Evolutionary conservation across 306 rosid genomes (phyloP).

Genomic region (Casuarina equisetifolia): DNA sequence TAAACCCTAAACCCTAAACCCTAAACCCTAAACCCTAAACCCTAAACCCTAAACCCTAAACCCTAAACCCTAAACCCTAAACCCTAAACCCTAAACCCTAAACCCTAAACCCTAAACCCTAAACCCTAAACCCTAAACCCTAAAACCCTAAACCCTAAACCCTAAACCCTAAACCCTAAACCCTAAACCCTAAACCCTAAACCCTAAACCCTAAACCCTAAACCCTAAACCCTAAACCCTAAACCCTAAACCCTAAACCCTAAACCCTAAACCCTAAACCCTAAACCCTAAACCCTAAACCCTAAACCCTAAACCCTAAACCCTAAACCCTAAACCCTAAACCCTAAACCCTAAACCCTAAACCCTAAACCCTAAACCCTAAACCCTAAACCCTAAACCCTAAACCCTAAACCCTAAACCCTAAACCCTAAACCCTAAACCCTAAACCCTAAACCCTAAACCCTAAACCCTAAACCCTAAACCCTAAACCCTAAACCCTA

Average conservation of each 20-base stretch:
- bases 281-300: neutral
- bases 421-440: neutral
- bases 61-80: constrained; percentile 21
- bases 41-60: constrained; percentile 17
- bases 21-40: constrained; percentile 25
- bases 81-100: constrained; percentile 23
- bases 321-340: constrained; percentile 1
- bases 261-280: constrained; percentile 2
- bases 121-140: constrained; percentile 20
- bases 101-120: constrained; percentile 26
- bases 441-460: neutral
- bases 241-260: constrained; percentile 4
- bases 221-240: constrained; percentile 15
- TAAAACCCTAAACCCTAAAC: constrained; percentile 10
- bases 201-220: constrained; percentile 7
- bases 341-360: neutral
- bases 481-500: neutral
- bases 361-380: neutral
- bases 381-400: neutral
- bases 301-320: neutral
- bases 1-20: constrained; percentile 25
- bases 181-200: constrained; percentile 28
- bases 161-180: constrained; percentile 23
- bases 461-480: neutral
- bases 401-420: neutral